phyloP scores from a whole-genome alignment of 1,284 basidiomycete genomes.

The Naganishia sp. region DNA sequence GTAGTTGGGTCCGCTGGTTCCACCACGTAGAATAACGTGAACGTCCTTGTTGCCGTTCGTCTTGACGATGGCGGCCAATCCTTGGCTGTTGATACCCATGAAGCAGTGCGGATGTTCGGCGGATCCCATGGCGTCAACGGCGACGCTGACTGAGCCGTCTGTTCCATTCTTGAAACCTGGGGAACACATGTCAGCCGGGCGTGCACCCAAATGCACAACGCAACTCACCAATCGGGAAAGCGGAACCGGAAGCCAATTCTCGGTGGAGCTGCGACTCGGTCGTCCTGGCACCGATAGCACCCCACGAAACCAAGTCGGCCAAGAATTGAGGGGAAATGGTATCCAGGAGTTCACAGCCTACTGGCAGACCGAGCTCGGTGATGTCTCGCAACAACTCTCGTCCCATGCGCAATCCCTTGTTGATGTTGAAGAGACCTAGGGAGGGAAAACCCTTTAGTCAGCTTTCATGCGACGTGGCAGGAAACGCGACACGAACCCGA shows the following conservation, averaged over 20 bases:
- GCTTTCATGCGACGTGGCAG: no score
- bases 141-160: slow-evolving; percentile 71
- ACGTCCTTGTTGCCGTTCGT: slow-evolving; percentile 88
- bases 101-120: slow-evolving; percentile 92
- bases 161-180: slow-evolving; percentile 70
- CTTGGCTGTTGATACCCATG: slow-evolving; percentile 93
- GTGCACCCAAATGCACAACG: no score
- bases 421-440: slow-evolving; percentile 65
- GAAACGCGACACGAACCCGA: not conserved
- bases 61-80: slow-evolving; percentile 90
- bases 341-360: slow-evolving; percentile 80
- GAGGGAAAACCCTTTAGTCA: not conserved
- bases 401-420: slow-evolving; percentile 91
- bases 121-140: slow-evolving; percentile 92
- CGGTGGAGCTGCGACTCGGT: slow-evolving; percentile 93
- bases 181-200: slow-evolving; percentile 74
- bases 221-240: slow-evolving; percentile 70
- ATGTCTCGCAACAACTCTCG: slow-evolving; percentile 85
- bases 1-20: slow-evolving; percentile 84
- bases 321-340: slow-evolving; percentile 58
- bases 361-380: slow-evolving; percentile 78
- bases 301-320: slow-evolving; percentile 82
- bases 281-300: slow-evolving; percentile 94
- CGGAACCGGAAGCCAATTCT: slow-evolving; percentile 85
- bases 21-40: slow-evolving; percentile 91